These are phyloP conservation scores for Monosporozyma yasuniensis DNA, from an alignment of 805 yeast genomes.

Conservation along the genomic window DNA sequence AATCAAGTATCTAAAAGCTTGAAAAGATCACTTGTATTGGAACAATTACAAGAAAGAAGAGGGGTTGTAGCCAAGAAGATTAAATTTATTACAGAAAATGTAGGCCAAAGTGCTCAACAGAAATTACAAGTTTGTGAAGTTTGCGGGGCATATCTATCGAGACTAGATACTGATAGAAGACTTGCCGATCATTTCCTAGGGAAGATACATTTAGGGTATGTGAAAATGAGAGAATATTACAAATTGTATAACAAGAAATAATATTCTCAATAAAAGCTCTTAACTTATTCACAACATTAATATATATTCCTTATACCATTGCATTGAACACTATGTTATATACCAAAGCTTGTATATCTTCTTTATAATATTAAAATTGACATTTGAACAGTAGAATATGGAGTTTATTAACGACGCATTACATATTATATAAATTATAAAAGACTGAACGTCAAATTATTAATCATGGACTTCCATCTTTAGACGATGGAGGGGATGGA, in stretches of 20 bases:
- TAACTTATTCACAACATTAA: neutral
- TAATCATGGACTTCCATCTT: neutral
- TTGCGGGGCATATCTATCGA: conserved; percentile 82
- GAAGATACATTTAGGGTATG: conserved; percentile 76
- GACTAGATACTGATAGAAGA: conserved; percentile 79
- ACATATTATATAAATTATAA: neutral
- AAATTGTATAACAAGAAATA: conserved; percentile 17
- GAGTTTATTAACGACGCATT: neutral
- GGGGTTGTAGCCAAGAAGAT: conserved; percentile 47
- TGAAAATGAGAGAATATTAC: conserved; percentile 55
- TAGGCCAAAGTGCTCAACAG: conserved; percentile 82
- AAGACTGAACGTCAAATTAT: neutral
- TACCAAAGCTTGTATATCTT: neutral
- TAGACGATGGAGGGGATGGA: neutral
- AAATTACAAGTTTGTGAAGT: conserved; percentile 82
- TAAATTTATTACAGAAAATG: conserved; percentile 53
- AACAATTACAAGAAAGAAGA: conserved; percentile 40
- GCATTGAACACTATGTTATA: neutral
- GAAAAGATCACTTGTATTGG: conserved; percentile 39
- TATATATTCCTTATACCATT: neutral
- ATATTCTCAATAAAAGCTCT: neutral
- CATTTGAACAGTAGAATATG: neutral
- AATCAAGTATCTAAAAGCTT: conserved; percentile 46
- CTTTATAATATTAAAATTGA: neutral
- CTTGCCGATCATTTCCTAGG: conserved; percentile 87